Evolutionary conservation across 179 eudicot genomes (phyloP).

Genomic region (Beta lomatogona): DNA sequence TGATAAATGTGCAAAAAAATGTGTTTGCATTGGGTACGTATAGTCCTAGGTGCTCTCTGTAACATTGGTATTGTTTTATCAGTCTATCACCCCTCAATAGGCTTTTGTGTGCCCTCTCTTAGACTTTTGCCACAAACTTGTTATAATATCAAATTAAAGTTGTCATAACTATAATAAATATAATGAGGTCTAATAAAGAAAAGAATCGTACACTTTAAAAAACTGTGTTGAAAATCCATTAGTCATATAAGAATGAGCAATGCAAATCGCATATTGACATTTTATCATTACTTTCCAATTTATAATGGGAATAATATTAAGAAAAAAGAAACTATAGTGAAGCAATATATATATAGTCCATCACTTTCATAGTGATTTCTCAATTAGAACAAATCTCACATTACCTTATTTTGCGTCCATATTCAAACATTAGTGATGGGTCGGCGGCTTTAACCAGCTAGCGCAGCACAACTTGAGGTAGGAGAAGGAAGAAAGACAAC

Average conservation of each 20-base stretch:
- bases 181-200: too few relatives aligned
- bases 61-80: too few relatives aligned
- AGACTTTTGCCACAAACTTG: too few relatives aligned
- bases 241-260: not conserved
- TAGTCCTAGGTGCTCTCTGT: too few relatives aligned
- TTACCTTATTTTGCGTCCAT: not conserved
- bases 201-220: too few relatives aligned
- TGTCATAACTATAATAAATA: too few relatives aligned
- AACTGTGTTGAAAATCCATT: too few relatives aligned
- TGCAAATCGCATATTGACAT: not conserved
- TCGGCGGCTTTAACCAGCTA: not conserved
- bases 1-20: too few relatives aligned
- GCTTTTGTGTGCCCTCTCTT: too few relatives aligned
- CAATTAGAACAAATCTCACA: constrained; percentile 3
- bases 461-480: not conserved
- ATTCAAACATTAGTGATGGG: not conserved
- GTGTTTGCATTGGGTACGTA: too few relatives aligned
- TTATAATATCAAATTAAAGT: too few relatives aligned
- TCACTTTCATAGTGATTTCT: not conserved
- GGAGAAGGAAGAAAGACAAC: not conserved
- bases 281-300: not conserved
- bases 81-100: too few relatives aligned
- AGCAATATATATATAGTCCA: not conserved
- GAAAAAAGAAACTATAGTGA: not conserved
- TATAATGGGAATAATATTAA: not conserved